Conservation (phyloP, 768 basidiomycete genomes). For the Suillus paluster region DNA sequence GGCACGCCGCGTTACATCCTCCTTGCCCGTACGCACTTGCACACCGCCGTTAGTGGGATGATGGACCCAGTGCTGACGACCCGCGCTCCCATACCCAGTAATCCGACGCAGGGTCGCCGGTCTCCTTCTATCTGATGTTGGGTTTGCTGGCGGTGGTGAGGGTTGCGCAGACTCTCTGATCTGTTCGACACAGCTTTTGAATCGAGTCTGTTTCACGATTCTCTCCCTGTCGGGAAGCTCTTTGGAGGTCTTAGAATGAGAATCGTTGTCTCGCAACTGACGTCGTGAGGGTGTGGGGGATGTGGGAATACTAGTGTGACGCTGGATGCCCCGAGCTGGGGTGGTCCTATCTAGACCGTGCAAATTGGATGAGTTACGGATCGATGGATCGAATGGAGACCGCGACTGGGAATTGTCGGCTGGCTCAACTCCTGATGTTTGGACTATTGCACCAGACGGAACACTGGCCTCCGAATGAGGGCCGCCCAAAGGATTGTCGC, state of each 20-base stretch:
- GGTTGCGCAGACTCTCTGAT: too few species aligned
- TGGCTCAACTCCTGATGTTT: background rate
- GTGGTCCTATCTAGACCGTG: too few species aligned
- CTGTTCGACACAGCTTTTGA: background rate
- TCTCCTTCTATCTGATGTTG: background rate
- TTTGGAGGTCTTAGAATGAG: background rate
- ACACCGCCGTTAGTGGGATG: background rate
- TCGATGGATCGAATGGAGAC: background rate
- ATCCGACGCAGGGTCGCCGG: background rate
- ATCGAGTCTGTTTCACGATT: background rate
- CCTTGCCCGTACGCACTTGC: background rate
- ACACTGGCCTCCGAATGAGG: background rate
- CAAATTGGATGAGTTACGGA: background rate
- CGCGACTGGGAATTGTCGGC: background rate
- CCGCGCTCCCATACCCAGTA: background rate
- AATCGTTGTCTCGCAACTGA: background rate
- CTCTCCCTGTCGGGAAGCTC: background rate
- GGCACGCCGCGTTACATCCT: background rate
- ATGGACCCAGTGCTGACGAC: background rate
- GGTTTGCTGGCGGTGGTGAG: background rate
- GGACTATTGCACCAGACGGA: background rate
- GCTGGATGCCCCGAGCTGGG: background rate
- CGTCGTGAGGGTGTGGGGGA: background rate
- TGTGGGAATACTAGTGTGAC: too few species aligned
- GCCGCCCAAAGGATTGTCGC: background rate